Evolutionary conservation across 2,329 filamentous ascomycete species (phyloP), one percentile per base, ranked within the genome.

Genomic region (Fusarium abutilonis): DNA sequence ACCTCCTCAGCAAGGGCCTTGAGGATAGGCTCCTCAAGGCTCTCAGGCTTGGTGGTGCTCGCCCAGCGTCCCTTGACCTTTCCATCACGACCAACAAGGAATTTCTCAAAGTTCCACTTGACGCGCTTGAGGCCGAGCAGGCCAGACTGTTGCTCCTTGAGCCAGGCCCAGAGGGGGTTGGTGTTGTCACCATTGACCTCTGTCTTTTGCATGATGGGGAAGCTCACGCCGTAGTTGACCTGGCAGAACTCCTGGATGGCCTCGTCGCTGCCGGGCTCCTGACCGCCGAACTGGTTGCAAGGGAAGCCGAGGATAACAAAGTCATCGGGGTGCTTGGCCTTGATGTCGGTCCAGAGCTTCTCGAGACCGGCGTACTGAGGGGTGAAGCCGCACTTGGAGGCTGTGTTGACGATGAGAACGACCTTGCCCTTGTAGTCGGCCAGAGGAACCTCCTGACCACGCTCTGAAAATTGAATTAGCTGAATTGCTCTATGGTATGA

Each of bases 51-150:
- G 58, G 90, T 92, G 15, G 87, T 90, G 77, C 91, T 94, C 31
- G 92, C 91, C 92, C 93, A 99, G 66, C 95, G 83, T 26, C 85
- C 85, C 79, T 91, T 90, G 69, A 98, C 92, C 79, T 89, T 85
- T 23, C 95, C 95, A 77, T 98, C 92, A 61, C 86, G 85, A 59
- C 89, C 90, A 66, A 99, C 82, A 64, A 99, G 80, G 80, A 97
- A 99, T 86, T 99, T 99, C 79, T 99, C 95, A 82, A 98, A 99
- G 81, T 99, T 99, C 95, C 95, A 99, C 89, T 98, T 97, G 72
- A 99, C 83, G 62, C 89, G 79, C 88, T 96, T 94, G 73, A 98
- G 76, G 17, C 95, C 95, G 79, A 98, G 79, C 52, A 97, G 73
- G 19, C 95, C 93, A 1, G 94, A 85, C 82, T 92, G 89, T 78